Evolutionary conservation across 768 basidiomycete genomes (phyloP).

Genomic region (Rhizopogon sp.): DNA sequence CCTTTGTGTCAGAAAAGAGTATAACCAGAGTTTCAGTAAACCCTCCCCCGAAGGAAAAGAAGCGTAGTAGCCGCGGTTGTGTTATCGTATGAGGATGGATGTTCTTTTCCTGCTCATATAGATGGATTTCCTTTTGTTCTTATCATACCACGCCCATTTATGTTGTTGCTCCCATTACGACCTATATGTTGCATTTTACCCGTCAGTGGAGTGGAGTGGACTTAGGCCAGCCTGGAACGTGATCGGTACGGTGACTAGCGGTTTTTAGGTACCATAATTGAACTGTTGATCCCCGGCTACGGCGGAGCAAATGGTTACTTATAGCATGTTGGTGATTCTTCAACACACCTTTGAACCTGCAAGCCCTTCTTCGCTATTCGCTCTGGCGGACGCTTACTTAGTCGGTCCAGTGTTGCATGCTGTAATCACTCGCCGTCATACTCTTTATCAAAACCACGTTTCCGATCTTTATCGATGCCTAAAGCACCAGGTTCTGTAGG

Average conservation of each 20-base stretch:
- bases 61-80: slow-evolving; percentile 45
- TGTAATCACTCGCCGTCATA: background rate
- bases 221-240: slow-evolving; percentile 14
- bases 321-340: background rate
- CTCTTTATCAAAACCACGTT: slow-evolving; percentile 2
- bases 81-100: slow-evolving; percentile 59
- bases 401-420: background rate
- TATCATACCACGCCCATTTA: slow-evolving; percentile 60
- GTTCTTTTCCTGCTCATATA: slow-evolving; percentile 22
- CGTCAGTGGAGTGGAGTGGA: slow-evolving; percentile 33
- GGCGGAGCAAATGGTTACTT: background rate
- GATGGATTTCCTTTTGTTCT: slow-evolving; percentile 27
- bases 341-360: background rate
- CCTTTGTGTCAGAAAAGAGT: slow-evolving; percentile 4
- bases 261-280: background rate
- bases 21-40: slow-evolving; percentile 48
- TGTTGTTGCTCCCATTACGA: slow-evolving; percentile 65
- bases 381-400: background rate
- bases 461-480: slow-evolving; percentile 29
- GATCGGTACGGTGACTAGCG: slow-evolving; percentile 21
- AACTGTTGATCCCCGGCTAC: background rate
- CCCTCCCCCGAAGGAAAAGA: slow-evolving; percentile 60
- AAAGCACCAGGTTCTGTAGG: slow-evolving; percentile 20
- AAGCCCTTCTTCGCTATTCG: background rate
- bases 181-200: slow-evolving; percentile 43